These are phyloP conservation scores for Hippophae rhamnoides DNA, from an alignment of 306 rosid species.

Conservation along the genomic window DNA sequence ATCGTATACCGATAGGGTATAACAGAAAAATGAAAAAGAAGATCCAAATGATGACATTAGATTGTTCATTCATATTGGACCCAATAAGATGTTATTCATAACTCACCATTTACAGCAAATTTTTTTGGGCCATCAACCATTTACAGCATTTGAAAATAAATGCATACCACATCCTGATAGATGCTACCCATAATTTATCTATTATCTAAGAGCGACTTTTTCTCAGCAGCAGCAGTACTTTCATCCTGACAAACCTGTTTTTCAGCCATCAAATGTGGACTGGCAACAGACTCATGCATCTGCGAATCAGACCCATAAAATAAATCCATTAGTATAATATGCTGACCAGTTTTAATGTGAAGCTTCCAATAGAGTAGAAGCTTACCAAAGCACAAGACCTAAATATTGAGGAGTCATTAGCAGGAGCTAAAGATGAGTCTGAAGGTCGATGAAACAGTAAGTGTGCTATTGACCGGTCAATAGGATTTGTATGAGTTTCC, in stretches of 20 bases:
- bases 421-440: slow-evolving; percentile 34
- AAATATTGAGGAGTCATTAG: slow-evolving; percentile 18
- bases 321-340: slow-evolving; percentile 14
- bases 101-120: no score
- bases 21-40: no score
- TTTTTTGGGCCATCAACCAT: no score
- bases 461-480: slow-evolving; percentile 86
- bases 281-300: slow-evolving; percentile 38
- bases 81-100: no score
- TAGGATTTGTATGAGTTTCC: slow-evolving; percentile 78
- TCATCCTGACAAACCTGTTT: slow-evolving; percentile 40
- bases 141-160: no score
- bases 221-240: slow-evolving; percentile 22
- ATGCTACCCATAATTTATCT: slow-evolving; percentile 13
- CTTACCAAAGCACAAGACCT: slow-evolving; percentile 41
- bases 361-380: slow-evolving; percentile 11
- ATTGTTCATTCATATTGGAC: no score
- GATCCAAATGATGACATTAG: no score
- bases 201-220: slow-evolving; percentile 11
- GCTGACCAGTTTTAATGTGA: slow-evolving; percentile 7
- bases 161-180: no score
- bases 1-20: no score
- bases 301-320: slow-evolving; percentile 25
- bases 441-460: slow-evolving; percentile 73
- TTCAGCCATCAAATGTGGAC: slow-evolving; percentile 33